These are phyloP conservation scores for Chaetoceros tenuissimus DNA, from an alignment of 108 stramenopile species.

Conservation along the genomic window DNA sequence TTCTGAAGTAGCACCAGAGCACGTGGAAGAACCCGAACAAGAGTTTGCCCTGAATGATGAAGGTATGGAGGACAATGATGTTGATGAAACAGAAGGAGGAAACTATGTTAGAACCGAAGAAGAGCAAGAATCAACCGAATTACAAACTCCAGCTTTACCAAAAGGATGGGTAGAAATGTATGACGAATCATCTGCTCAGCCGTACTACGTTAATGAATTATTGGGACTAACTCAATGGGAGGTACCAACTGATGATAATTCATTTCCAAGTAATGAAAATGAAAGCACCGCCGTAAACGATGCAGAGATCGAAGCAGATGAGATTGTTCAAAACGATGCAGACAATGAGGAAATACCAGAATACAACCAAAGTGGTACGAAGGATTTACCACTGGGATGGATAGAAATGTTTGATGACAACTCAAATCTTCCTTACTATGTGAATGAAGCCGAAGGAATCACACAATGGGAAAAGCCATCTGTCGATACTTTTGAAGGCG, in stretches of 20 bases:
- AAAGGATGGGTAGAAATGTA: conserved; percentile 43
- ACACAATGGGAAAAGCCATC: conserved; percentile 34
- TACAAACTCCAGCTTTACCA: no score
- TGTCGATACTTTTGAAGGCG: conserved; percentile 12
- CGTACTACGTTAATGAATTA: conserved; percentile 51
- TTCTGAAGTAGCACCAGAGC: background rate
- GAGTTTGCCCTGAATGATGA: no score
- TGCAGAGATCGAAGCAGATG: no score
- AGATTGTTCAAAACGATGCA: no score
- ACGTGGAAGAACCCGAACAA: background rate
- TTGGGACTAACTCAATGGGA: conserved; percentile 63
- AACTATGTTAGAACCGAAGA: no score
- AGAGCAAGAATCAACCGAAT: no score
- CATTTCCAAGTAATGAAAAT: no score
- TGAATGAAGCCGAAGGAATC: conserved; percentile 22
- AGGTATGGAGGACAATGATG: no score
- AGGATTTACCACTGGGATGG: conserved; percentile 31
- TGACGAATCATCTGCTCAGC: conserved; percentile 29
- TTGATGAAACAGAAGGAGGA: no score
- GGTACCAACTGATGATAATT: conserved; percentile 8
- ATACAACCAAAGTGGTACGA: background rate
- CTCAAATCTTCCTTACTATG: conserved; percentile 39
- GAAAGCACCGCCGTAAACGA: no score
- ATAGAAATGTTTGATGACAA: conserved; percentile 21
- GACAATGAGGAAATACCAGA: no score